These are phyloP conservation scores for Liquidambar formosana DNA, from an alignment of 164 flowering plant species.

Conservation along the genomic window DNA sequence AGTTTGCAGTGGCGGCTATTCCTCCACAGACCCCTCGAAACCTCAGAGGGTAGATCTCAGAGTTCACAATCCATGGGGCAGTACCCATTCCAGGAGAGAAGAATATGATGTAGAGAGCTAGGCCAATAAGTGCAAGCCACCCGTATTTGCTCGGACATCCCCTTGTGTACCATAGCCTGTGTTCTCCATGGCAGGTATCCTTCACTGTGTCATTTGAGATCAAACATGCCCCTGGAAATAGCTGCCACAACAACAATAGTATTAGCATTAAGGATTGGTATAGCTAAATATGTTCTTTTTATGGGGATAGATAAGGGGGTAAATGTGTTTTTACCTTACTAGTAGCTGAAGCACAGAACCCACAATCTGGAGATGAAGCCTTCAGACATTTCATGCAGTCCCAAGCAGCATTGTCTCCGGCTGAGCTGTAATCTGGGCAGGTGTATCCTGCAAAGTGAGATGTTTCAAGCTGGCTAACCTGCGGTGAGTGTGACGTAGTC, in stretches of 20 bases:
- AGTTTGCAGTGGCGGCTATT: conserved; percentile 79
- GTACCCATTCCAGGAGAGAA: conserved; percentile 96
- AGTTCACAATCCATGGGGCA: conserved; percentile 86
- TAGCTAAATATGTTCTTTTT: too few species aligned
- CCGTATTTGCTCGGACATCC: conserved; percentile 84
- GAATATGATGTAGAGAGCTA: conserved; percentile 63
- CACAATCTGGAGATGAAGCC: conserved; percentile 43
- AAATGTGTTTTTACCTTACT: conserved; percentile 35
- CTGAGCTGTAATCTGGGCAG: conserved; percentile 39
- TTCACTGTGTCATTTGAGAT: conserved; percentile 5
- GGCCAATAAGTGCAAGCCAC: conserved; percentile 52
- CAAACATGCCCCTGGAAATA: conserved; percentile 72
- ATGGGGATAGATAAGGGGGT: too few species aligned
- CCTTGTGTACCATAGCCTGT: conserved; percentile 49
- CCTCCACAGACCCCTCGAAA: conserved; percentile 84
- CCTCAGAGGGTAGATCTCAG: conserved; percentile 84
- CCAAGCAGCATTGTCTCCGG: conserved; percentile 47
- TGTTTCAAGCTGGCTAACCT: conserved; percentile 35
- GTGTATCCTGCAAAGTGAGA: conserved; percentile 59
- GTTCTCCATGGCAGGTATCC: conserved; percentile 33
- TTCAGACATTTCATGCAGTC: conserved; percentile 73
- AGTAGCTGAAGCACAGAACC: conserved; percentile 53
- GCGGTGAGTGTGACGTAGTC: conserved; percentile 53
- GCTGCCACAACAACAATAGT: too few species aligned
- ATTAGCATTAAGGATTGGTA: too few species aligned